Evolutionary conservation across 257 asterid species (phyloP).

Genomic region (Lavandula angustifolia): DNA sequence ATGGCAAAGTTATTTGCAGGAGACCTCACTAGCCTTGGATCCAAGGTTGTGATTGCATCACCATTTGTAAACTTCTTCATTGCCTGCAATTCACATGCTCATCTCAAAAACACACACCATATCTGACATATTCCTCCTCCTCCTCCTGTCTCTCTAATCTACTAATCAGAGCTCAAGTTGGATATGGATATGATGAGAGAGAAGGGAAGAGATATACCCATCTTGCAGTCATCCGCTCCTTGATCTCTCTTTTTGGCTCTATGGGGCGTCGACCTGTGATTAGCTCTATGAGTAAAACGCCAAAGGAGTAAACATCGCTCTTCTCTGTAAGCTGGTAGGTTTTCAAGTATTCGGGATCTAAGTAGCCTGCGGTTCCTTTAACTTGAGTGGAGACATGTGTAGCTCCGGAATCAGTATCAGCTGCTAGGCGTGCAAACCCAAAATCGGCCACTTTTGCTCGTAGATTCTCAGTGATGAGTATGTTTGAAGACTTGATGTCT

Average conservation of each 20-base stretch:
- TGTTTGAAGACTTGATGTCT: slow-evolving; percentile 97
- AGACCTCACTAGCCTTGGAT: slow-evolving; percentile 71
- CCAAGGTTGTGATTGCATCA: slow-evolving; percentile 73
- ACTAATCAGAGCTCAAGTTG: background rate
- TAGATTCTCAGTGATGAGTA: slow-evolving; percentile 78
- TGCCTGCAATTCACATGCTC: slow-evolving; percentile 56
- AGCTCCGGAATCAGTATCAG: slow-evolving; percentile 73
- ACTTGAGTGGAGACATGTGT: slow-evolving; percentile 96
- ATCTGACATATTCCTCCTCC: background rate
- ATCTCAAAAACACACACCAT: slow-evolving; percentile 1
- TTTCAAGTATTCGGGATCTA: slow-evolving; percentile 91
- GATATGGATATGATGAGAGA: background rate
- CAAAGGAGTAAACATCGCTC: slow-evolving; percentile 95
- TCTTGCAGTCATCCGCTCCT: slow-evolving; percentile 81
- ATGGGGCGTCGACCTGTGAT: slow-evolving; percentile 90
- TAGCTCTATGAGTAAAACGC: slow-evolving; percentile 81
- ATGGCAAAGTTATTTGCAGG: slow-evolving; percentile 58
- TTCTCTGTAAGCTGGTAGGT: slow-evolving; percentile 94
- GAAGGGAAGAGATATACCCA: slow-evolving; percentile 61
- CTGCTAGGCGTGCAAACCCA: slow-evolving; percentile 84
- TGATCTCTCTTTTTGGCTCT: slow-evolving; percentile 69
- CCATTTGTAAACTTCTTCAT: slow-evolving; percentile 68
- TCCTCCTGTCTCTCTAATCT: background rate
- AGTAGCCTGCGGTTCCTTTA: slow-evolving; percentile 96
- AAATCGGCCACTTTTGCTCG: slow-evolving; percentile 98